Conservation (phyloP, 2,329 filamentous ascomycete species). For the Alternaria burnsii region DNA sequence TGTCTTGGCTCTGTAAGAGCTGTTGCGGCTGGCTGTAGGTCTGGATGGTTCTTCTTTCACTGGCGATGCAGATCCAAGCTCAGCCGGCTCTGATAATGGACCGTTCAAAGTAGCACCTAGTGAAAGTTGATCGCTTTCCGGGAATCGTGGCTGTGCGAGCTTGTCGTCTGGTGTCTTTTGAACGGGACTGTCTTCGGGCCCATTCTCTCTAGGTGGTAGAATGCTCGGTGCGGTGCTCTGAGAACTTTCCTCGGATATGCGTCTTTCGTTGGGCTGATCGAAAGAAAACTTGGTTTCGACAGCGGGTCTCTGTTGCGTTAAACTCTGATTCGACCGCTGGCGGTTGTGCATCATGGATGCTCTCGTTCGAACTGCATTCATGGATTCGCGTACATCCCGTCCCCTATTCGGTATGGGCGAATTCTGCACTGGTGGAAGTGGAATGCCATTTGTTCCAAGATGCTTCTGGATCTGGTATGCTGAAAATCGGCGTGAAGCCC, state of each 20-base stretch:
- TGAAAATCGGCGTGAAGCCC: conserved; percentile 92
- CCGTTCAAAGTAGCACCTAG: conserved; percentile 49
- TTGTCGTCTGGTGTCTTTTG: conserved; percentile 73
- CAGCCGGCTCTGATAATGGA: conserved; percentile 45
- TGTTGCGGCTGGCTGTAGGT: conserved; percentile 36
- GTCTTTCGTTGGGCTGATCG: conserved; percentile 58
- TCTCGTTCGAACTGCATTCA: conserved; percentile 73
- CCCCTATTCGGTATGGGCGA: conserved; percentile 86
- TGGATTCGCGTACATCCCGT: conserved; percentile 82
- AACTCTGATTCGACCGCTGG: conserved; percentile 55
- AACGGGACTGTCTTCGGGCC: conserved; percentile 44
- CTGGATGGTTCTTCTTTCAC: conserved; percentile 33
- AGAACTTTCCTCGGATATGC: conserved; percentile 70
- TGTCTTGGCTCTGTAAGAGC: conserved; percentile 46
- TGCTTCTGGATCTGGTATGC: conserved; percentile 97
- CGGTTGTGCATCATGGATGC: conserved; percentile 64
- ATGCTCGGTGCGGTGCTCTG: conserved; percentile 51
- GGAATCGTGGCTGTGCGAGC: conserved; percentile 54
- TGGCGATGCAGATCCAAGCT: conserved; percentile 35
- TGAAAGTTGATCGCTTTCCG: conserved; percentile 40
- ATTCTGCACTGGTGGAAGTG: conserved; percentile 79
- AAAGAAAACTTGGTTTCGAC: conserved; percentile 66
- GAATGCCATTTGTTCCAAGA: conserved; percentile 84
- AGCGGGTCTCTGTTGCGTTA: conserved; percentile 52
- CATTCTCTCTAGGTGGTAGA: conserved; percentile 43